Conservation (phyloP, 306 rosid genomes). For the Corylus americana region DNA sequence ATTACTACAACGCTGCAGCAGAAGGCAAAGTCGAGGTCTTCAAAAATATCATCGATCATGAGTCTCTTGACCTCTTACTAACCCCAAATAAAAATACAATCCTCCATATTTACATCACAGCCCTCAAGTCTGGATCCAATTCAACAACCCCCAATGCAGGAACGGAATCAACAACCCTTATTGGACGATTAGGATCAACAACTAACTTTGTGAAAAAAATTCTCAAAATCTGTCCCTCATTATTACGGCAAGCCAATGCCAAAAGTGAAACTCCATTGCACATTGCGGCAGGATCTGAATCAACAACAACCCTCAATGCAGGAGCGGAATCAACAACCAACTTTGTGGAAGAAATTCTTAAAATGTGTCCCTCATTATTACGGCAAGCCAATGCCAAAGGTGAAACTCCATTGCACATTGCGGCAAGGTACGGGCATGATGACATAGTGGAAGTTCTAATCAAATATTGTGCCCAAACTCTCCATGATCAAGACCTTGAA, state of each 20-base stretch:
- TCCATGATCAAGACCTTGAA: not conserved
- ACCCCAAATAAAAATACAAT: not conserved
- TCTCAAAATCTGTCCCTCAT: not conserved
- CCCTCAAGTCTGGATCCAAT: no score
- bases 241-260: not conserved
- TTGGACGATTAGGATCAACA: no score
- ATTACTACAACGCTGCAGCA: not conserved
- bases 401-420: constrained; percentile 14
- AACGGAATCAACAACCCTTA: no score
- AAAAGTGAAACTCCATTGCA: not conserved
- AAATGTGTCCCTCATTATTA: not conserved
- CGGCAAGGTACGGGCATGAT: not conserved
- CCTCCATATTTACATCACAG: not conserved
- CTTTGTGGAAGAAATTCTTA: no score
- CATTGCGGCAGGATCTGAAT: not conserved
- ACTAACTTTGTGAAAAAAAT: no score
- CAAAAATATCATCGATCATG: no score
- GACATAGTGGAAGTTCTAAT: not conserved
- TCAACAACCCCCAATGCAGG: no score
- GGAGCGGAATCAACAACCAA: no score
- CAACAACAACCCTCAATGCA: no score
- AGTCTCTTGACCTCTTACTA: not conserved
- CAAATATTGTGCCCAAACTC: not conserved
- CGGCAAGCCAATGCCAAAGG: not conserved
- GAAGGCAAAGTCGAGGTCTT: not conserved